Percentiles rank a stretch among this genome's conserved stretches.
phyloP scores from a whole-genome alignment of 1,284 basidiomycete genomes.

The Chalciporus sp. region DNA sequence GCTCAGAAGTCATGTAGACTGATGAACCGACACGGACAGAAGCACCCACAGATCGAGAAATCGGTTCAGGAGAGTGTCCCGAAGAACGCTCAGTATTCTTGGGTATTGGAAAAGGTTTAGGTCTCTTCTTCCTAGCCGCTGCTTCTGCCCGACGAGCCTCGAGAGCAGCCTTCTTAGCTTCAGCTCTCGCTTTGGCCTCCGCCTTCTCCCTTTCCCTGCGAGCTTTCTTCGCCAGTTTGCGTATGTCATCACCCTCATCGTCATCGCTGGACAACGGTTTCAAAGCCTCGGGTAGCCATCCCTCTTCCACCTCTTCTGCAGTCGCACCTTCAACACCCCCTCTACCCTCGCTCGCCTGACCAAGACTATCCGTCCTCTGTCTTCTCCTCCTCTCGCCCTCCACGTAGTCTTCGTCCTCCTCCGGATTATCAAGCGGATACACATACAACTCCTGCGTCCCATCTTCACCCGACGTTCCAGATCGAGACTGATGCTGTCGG shows the following conservation, averaged over 20 bases:
- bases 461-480: constrained; percentile 19
- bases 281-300: constrained; percentile 35
- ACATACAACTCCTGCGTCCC: constrained; percentile 33
- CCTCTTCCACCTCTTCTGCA: constrained; percentile 3
- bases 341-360: constrained; percentile 5
- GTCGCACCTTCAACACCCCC: not conserved
- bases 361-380: constrained; percentile 9
- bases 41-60: constrained; percentile 15
- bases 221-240: constrained; percentile 23
- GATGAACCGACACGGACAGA: not conserved
- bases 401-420: constrained; percentile 31
- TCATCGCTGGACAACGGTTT: constrained; percentile 40
- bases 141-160: constrained; percentile 11
- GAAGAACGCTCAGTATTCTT: not conserved
- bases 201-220: constrained; percentile 29
- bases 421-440: constrained; percentile 21
- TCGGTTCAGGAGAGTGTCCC: not conserved
- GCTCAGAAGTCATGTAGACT: not conserved
- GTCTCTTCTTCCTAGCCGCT: constrained; percentile 23
- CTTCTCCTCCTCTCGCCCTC: constrained; percentile 18
- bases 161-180: constrained; percentile 14
- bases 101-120: constrained; percentile 36
- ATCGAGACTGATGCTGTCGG: constrained; percentile 10
- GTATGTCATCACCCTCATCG: constrained; percentile 37
- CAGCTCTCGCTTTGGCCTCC: constrained; percentile 20